These are phyloP conservation scores for Haplosporangium sp. DNA, from an alignment of 371 early-diverging fungal species.

Conservation along the genomic window DNA sequence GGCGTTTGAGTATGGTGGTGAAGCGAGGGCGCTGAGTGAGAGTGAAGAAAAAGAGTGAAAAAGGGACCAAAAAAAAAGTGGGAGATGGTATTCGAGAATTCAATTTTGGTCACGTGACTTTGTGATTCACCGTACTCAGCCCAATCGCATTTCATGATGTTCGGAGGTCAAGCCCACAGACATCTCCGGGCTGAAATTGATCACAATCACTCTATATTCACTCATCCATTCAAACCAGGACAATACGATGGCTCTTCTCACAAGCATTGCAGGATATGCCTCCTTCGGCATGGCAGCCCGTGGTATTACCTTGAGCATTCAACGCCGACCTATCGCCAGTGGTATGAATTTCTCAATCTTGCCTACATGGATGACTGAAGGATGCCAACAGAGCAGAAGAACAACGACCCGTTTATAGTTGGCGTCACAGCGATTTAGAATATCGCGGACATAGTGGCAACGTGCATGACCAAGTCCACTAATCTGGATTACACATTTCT, in stretches of 20 bases:
- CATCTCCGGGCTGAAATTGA: not conserved
- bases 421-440: too few relatives aligned
- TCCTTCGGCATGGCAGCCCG: conserved; percentile 56
- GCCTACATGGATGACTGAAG: too few relatives aligned
- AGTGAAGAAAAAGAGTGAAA: not conserved
- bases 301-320: conserved; percentile 43
- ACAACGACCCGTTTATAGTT: too few relatives aligned
- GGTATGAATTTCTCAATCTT: conserved; percentile 27
- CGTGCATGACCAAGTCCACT: not conserved
- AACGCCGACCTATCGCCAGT: conserved; percentile 46
- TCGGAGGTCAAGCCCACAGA: not conserved
- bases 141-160: not conserved
- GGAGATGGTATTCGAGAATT: conserved; percentile 37
- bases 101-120: conserved; percentile 7
- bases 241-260: conserved; percentile 30
- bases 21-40: not conserved
- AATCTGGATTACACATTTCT: not conserved
- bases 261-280: conserved; percentile 53
- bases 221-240: not conserved
- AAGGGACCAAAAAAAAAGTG: conserved; percentile 17
- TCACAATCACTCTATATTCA: not conserved
- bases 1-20: not conserved
- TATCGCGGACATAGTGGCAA: too few relatives aligned
- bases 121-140: not conserved
- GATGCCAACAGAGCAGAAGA: too few relatives aligned